Percentiles rank a stretch among this genome's conserved stretches.
Evolutionary conservation across 108 stramenopile genomes (phyloP).

Genomic region (Nannochloropsis gaditana): DNA sequence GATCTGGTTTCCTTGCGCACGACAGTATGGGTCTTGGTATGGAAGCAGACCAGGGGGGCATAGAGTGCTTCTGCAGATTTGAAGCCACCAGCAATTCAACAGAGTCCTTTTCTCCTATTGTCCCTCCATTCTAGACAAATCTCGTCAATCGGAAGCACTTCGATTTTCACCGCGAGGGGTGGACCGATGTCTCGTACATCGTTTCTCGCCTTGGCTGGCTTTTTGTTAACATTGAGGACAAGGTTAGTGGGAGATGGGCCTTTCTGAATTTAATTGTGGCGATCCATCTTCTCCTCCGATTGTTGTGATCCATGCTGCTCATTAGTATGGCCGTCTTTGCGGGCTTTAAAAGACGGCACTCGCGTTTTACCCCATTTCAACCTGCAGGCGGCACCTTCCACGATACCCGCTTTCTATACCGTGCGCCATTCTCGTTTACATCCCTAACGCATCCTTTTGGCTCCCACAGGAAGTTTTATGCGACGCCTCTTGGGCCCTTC

Average conservation of each 20-base stretch:
- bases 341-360: too few species aligned
- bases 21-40: background rate
- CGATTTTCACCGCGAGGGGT: background rate
- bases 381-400: too few species aligned
- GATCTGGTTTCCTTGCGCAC: background rate
- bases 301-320: too few species aligned
- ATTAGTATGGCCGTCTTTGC: too few species aligned
- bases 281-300: too few species aligned
- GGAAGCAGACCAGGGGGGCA: background rate
- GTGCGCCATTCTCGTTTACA: background rate
- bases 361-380: too few species aligned
- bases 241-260: background rate
- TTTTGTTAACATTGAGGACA: background rate
- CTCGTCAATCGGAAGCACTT: background rate
- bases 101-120: background rate
- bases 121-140: background rate
- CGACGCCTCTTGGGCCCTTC: background rate
- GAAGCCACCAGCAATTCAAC: too few species aligned
- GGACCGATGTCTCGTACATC: conserved; percentile 5
- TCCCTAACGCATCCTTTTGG: background rate
- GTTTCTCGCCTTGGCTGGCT: background rate
- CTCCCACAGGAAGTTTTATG: background rate
- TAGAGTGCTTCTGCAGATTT: background rate
- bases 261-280: too few species aligned
- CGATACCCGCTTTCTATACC: background rate